Conservation (phyloP, 2,329 filamentous ascomycete species). For the Diaporthe nobilis region DNA sequence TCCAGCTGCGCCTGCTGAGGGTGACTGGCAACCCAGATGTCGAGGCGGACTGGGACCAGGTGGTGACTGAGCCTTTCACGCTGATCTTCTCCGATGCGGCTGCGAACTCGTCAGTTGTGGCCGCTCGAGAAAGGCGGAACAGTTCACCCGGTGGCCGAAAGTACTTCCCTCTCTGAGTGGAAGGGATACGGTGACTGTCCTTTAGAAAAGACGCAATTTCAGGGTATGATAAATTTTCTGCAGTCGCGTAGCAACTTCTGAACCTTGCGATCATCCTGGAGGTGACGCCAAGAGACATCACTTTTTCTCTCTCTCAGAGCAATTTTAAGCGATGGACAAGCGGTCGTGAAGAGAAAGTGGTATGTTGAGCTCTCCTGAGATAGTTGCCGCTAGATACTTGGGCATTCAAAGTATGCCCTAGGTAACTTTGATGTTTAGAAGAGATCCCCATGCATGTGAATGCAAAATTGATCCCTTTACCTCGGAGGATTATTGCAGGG, state of each 20-base stretch:
- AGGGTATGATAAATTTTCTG: not conserved
- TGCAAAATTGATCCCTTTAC: no score
- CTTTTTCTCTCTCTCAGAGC: not conserved
- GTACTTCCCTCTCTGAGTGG: not conserved
- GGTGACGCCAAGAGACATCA: not conserved
- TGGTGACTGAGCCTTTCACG: slow-evolving; percentile 32
- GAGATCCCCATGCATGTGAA: no score
- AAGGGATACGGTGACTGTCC: not conserved
- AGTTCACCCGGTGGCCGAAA: not conserved
- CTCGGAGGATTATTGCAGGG: no score
- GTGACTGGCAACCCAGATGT: slow-evolving; percentile 46
- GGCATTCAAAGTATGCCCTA: no score
- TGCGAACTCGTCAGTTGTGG: not conserved
- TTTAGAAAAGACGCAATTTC: no score
- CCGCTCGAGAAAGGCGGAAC: not conserved
- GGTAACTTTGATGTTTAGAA: no score
- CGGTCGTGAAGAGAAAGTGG: no score
- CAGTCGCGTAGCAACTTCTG: no score
- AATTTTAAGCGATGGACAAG: no score
- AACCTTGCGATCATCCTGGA: not conserved
- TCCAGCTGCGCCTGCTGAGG: slow-evolving; percentile 45
- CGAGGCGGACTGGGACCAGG: slow-evolving; percentile 46
- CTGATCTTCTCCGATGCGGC: not conserved
- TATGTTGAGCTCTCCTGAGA: no score
- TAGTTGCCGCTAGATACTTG: no score